These are phyloP conservation scores for Ramaria sp. DNA, from an alignment of 768 basidiomycete genomes.

Conservation along the genomic window DNA sequence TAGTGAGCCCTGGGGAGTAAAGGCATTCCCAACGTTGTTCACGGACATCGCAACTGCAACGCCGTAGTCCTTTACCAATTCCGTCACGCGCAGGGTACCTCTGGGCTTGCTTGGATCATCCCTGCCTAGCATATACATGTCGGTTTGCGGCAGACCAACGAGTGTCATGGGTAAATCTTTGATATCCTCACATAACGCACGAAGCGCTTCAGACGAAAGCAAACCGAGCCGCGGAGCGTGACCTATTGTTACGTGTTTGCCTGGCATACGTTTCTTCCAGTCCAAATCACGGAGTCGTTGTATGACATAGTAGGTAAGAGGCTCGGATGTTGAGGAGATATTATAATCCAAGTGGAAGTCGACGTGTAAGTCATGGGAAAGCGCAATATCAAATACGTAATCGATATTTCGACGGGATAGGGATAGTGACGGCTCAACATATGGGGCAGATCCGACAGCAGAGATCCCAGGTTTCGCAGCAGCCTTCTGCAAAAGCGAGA, in stretches of 20 bases:
- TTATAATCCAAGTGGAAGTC: slow-evolving; percentile 67
- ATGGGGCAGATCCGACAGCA: slow-evolving; percentile 55
- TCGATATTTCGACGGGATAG: slow-evolving; percentile 44
- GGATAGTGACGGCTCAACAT: slow-evolving; percentile 41
- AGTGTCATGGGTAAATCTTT: slow-evolving; percentile 38
- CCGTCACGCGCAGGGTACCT: slow-evolving; percentile 43
- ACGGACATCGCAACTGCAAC: slow-evolving; percentile 46
- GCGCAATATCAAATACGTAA: slow-evolving; percentile 39
- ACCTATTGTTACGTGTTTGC: slow-evolving; percentile 42
- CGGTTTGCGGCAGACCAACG: slow-evolving; percentile 51
- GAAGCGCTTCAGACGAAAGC: slow-evolving; percentile 38
- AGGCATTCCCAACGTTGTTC: slow-evolving; percentile 58
- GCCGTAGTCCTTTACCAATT: slow-evolving; percentile 31
- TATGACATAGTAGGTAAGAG: slow-evolving; percentile 48
- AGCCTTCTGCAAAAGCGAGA: slow-evolving; percentile 34
- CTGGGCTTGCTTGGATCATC: slow-evolving; percentile 26
- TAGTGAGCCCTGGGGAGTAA: slow-evolving; percentile 55
- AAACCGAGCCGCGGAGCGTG: slow-evolving; percentile 51
- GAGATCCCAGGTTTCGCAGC: slow-evolving; percentile 27
- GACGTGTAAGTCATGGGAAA: slow-evolving; percentile 28
- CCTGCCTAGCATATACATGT: slow-evolving; percentile 61
- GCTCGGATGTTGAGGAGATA: slow-evolving; percentile 38
- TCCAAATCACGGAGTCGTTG: slow-evolving; percentile 25
- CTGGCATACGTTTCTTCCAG: slow-evolving; percentile 16
- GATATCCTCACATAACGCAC: slow-evolving; percentile 26